A percentile compares a stretch with the other conserved stretches of the same genome.
phyloP scores from a whole-genome alignment of 306 rosid genomes.

The Echinosophora koreensis region DNA sequence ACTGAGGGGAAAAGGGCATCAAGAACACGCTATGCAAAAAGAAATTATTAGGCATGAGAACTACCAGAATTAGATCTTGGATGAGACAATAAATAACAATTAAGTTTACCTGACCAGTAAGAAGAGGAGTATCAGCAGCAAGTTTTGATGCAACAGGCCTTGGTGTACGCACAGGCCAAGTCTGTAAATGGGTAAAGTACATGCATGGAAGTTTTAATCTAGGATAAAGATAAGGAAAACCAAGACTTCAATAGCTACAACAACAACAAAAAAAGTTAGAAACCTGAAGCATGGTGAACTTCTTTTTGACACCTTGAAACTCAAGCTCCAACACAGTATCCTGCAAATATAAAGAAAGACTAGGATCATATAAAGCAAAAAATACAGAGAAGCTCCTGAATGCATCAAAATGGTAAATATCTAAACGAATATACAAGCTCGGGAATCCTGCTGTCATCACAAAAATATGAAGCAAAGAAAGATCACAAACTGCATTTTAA shows the following conservation, averaged over 20 bases:
- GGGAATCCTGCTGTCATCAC: slow-evolving; percentile 22
- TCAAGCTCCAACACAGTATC: slow-evolving; percentile 97
- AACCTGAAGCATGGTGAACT: slow-evolving; percentile 99
- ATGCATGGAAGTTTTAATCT: slow-evolving; percentile 28
- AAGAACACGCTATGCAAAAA: slow-evolving; percentile 86
- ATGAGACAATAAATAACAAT: slow-evolving; percentile 22
- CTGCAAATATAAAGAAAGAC: slow-evolving; percentile 58
- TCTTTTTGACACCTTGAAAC: slow-evolving; percentile 95
- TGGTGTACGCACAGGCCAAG: slow-evolving; percentile 98
- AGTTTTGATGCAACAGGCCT: slow-evolving; percentile 98
- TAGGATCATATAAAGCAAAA: slow-evolving; percentile 16
- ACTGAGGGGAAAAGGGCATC: slow-evolving; percentile 99
- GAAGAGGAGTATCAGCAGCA: slow-evolving; percentile 99
- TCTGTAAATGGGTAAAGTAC: slow-evolving; percentile 60
- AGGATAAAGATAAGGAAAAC: slow-evolving; percentile 9
- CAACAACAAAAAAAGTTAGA: neutral
- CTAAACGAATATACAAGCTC: neutral
- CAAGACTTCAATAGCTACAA: slow-evolving; percentile 42
- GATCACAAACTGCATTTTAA: slow-evolving; percentile 26
- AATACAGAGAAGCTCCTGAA: slow-evolving; percentile 29
- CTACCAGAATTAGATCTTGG: slow-evolving; percentile 26
- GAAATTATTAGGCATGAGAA: slow-evolving; percentile 48
- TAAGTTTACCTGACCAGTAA: slow-evolving; percentile 89
- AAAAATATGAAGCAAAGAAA: slow-evolving; percentile 27
- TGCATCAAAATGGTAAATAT: slow-evolving; percentile 15